Evolutionary conservation across 495 filamentous ascomycete species (phyloP).

Genomic region (Neurospora sp.): DNA sequence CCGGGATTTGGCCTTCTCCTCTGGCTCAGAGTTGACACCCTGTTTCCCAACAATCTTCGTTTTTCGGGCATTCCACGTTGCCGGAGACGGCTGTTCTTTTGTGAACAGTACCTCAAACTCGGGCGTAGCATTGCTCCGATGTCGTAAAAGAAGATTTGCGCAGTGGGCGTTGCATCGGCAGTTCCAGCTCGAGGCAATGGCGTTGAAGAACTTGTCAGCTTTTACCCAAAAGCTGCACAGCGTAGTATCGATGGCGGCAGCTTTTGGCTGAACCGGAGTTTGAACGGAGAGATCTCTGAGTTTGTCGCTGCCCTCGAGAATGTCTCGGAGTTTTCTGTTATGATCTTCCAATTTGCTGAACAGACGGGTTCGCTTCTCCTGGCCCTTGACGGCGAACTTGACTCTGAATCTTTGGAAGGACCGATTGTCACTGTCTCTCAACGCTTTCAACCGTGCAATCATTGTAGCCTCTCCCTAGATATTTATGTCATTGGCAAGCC

Average conservation of each 20-base stretch:
- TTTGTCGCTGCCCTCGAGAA: conserved; percentile 1
- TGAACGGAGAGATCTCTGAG: not conserved
- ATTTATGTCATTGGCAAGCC: not conserved
- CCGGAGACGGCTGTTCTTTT: not conserved
- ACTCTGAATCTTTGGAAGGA: not conserved
- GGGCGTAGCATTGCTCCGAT: conserved; percentile 13
- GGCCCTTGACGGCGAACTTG: not conserved
- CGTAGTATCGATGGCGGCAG: not conserved
- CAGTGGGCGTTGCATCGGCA: conserved; percentile 20
- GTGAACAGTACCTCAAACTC: conserved; percentile 20
- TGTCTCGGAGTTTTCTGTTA: conserved; percentile 1
- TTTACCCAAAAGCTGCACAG: conserved; percentile 5
- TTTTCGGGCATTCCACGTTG: conserved; percentile 2
- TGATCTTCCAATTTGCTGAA: conserved; percentile 3
- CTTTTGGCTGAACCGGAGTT: not conserved
- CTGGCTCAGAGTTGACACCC: not conserved
- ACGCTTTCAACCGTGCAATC: not conserved
- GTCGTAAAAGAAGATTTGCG: conserved; percentile 21
- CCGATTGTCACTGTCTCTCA: not conserved
- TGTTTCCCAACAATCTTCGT: conserved; percentile 3
- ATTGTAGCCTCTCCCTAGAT: not conserved
- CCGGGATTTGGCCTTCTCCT: not conserved
- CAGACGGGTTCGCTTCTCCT: not conserved
- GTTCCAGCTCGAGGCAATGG: conserved; percentile 12
- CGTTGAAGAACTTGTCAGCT: not conserved